These are phyloP conservation scores for Aquilaria malaccensis DNA, from an alignment of 345 rosid genomes.

Conservation along the genomic window DNA sequence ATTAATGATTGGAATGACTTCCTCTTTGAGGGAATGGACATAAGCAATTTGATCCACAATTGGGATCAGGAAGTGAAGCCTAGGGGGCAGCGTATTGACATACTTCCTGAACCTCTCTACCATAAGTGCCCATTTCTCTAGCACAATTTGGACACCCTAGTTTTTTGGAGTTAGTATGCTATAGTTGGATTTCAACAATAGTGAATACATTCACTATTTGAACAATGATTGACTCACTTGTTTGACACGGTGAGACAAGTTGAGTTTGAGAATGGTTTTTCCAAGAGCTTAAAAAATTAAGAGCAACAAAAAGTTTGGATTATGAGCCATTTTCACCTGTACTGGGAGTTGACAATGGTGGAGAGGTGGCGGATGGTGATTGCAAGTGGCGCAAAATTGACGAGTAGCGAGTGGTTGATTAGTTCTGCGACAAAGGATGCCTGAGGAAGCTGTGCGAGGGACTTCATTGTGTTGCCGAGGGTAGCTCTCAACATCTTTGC, in stretches of 20 bases:
- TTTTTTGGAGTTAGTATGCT: conserved; percentile 35
- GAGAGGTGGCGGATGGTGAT: conserved; percentile 35
- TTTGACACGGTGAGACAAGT: conserved; percentile 8
- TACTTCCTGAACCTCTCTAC: conserved; percentile 87
- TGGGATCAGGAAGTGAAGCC: conserved; percentile 83
- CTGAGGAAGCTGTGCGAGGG: conserved; percentile 18
- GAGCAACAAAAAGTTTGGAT: too few species aligned
- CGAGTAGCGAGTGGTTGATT: conserved; percentile 13
- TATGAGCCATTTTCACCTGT: conserved; percentile 16
- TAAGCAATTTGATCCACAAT: conserved; percentile 85
- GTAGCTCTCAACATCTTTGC: conserved; percentile 17
- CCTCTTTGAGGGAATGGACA: conserved; percentile 95
- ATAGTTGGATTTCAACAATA: too few species aligned
- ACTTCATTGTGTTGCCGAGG: conserved; percentile 19
- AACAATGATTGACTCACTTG: too few species aligned
- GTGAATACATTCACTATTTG: too few species aligned
- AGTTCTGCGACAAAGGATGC: conserved; percentile 11
- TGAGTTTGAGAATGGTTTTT: too few species aligned
- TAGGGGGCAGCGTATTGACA: conserved; percentile 64
- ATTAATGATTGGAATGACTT: conserved; percentile 80
- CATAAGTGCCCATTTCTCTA: conserved; percentile 80
- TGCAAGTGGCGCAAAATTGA: conserved; percentile 16
- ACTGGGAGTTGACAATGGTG: conserved; percentile 29
- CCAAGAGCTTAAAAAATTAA: too few species aligned
- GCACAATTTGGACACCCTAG: conserved; percentile 91